Base-by-base conservation (phyloP, 352 stramenopile genomes). In the Pythium monospermum region DNA sequence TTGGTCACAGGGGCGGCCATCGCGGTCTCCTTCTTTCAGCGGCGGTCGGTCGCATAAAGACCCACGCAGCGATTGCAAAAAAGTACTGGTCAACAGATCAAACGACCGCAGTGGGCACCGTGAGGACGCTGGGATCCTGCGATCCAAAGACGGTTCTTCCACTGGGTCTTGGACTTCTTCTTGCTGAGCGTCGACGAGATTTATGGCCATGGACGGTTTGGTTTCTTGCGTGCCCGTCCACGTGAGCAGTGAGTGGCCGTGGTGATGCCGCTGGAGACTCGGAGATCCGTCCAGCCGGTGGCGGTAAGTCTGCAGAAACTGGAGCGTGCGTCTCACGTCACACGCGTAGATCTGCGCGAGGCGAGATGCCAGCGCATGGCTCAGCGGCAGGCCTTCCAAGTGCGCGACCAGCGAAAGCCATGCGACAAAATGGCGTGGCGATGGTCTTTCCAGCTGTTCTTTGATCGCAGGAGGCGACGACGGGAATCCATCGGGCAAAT, bases 271-370 rank as follows among this genome's bases (percentile, higher is more conserved):
- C 22, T 48, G 25, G 18, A 15, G 18, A 31, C n/a, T 35, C 32
- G 26, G 18, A 26, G 42, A 39, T 28, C 36, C n/a, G n/a, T n/a
- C n/a, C 18, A 64, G 50, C 19, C 43, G 49, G 5, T 65, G 55
- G 4, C 71, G 41, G 44, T 83, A 68, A 12, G 59, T 64, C 57
- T 93, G 63, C 12, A 93, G 32, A 41, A 91, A 88, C 54, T 91
- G 73, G 22, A 93, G 58, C 13, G 79, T 64, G 18, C 82, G 79
- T 1, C 82, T 69, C 4, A 93, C 59, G 60, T 93, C 82, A 25
- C 76, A 82, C 36, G 66, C 48, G 53, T 80, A 88, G 13, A 87
- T 69, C 4, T 70, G 61, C 4, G 69, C 72, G 16, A 93, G 50
- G 15, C 59, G 61, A 15, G 73, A 37, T 10, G 73, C 59, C 0